Conservation (phyloP, 202 grass and related monocot species). For the Dendrocalamus latiflorus region DNA sequence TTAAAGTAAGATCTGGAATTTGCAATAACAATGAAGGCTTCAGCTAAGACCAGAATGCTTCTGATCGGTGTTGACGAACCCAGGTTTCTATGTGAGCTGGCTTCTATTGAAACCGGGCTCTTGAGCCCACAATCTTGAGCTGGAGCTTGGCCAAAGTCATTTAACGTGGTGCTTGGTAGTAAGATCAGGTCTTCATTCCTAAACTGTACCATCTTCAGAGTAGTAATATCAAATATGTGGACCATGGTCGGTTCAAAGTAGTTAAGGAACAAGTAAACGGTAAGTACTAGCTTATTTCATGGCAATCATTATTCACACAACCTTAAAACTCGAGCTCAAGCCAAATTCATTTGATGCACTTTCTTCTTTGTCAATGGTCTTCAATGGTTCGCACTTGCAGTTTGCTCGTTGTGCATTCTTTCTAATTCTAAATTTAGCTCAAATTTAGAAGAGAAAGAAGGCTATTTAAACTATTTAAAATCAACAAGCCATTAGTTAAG, state of each 20-base stretch:
- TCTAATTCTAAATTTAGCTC: background rate
- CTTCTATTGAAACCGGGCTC: too few species aligned
- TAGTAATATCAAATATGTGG: too few species aligned
- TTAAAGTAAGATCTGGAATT: background rate
- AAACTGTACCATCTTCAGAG: too few species aligned
- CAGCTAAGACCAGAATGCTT: background rate
- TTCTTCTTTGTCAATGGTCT: background rate
- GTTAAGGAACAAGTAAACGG: background rate
- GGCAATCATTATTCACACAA: background rate
- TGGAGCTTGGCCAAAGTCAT: too few species aligned
- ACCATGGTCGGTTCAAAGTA: too few species aligned
- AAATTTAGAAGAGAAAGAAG: conserved; percentile 3
- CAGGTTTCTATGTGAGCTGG: background rate
- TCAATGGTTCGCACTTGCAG: background rate
- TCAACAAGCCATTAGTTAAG: background rate
- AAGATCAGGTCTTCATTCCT: too few species aligned
- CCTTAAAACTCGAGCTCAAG: background rate
- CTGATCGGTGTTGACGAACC: background rate
- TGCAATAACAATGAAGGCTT: background rate
- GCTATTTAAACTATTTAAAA: background rate
- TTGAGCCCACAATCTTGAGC: too few species aligned
- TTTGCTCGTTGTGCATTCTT: background rate
- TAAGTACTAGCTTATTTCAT: background rate
- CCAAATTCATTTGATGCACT: background rate
- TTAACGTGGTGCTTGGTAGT: too few species aligned